These are phyloP conservation scores for Xylaria arbuscula DNA, from an alignment of 2,329 filamentous ascomycete genomes.

Conservation along the genomic window DNA sequence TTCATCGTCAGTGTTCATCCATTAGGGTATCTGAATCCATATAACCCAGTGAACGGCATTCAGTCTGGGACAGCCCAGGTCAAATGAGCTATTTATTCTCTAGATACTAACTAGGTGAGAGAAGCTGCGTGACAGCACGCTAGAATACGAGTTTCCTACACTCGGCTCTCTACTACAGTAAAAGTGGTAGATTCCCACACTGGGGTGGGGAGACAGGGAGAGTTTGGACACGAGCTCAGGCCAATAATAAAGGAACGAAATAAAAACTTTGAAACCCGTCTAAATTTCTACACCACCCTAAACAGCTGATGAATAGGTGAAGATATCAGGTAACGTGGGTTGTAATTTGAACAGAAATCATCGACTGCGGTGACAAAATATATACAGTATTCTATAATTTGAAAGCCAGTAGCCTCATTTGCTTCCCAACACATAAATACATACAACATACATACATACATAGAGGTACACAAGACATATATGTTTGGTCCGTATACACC, in stretches of 20 bases:
- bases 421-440: neutral
- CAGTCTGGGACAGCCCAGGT: neutral
- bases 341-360: constrained; percentile 18
- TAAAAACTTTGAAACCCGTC: neutral
- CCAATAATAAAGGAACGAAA: neutral
- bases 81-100: constrained; percentile 2
- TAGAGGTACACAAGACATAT: constrained; percentile 2
- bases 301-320: neutral
- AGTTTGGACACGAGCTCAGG: neutral
- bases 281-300: neutral
- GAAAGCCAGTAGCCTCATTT: neutral
- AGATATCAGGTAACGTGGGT: neutral
- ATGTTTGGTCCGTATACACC: neutral
- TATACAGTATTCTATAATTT: constrained; percentile 13
- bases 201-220: constrained; percentile 3
- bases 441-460: too few relatives aligned
- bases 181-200: neutral
- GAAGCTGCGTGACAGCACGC: neutral
- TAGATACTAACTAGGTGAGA: neutral
- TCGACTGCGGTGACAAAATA: neutral
- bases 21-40: neutral
- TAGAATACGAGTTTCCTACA: neutral
- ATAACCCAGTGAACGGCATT: neutral
- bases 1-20: neutral
- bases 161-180: neutral